phyloP scores from a whole-genome alignment of 345 rosid species.

The Citrus trifoliata region DNA sequence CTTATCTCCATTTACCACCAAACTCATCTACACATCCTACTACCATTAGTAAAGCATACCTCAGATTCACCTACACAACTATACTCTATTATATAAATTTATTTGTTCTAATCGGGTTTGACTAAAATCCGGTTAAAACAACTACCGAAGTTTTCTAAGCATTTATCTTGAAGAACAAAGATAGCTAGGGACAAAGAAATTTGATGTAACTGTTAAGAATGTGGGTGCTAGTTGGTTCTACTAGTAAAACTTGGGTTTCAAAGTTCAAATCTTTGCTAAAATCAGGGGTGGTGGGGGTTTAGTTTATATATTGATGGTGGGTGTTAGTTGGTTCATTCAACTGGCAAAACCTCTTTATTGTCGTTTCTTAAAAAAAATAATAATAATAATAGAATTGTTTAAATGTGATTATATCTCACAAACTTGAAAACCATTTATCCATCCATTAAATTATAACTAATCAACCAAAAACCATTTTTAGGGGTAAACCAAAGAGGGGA shows the following conservation, averaged over 20 bases:
- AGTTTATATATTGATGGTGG: not conserved
- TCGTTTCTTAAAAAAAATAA: no score
- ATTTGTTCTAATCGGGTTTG: no score
- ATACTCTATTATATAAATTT: no score
- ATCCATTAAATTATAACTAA: not conserved
- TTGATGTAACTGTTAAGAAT: not conserved
- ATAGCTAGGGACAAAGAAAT: not conserved
- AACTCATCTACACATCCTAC: no score
- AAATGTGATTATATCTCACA: not conserved
- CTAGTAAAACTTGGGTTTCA: not conserved
- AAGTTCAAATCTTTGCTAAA: not conserved
- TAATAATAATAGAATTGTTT: no score
- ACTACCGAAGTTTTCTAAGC: not conserved
- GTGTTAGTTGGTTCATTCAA: not conserved
- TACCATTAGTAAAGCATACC: no score
- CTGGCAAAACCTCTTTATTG: not conserved
- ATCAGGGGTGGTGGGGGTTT: not conserved
- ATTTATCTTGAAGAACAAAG: not conserved
- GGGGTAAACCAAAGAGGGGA: constrained; percentile 49
- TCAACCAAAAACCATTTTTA: constrained; percentile 1
- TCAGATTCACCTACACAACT: no score
- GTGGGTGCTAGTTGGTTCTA: not conserved
- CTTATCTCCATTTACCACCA: no score
- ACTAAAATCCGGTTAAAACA: no score
- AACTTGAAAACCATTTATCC: not conserved